A percentile compares a stretch with the other conserved stretches of the same genome.
Conservation (phyloP, 139 green algal species). For the Diplosphaera chodatii region DNA sequence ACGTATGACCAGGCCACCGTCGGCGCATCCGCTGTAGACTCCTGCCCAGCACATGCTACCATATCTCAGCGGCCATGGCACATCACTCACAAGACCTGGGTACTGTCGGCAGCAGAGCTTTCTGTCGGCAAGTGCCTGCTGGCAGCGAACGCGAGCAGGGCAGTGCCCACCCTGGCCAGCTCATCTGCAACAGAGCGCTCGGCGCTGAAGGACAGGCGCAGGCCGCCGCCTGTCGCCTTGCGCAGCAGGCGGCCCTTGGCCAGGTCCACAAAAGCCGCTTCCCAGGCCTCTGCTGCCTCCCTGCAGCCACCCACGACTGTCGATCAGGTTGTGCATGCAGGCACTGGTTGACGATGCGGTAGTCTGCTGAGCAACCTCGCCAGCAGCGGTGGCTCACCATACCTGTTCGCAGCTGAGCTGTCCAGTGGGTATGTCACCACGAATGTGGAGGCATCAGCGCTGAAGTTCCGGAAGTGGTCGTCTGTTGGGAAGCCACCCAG, state of each 20-base stretch:
- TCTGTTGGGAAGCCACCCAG: conserved; percentile 71
- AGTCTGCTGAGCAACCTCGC: too few relatives aligned
- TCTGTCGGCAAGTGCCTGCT: too few relatives aligned
- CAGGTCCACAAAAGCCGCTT: conserved; percentile 67
- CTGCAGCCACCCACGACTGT: too few relatives aligned
- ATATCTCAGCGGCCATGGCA: too few relatives aligned
- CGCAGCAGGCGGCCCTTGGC: conserved; percentile 22
- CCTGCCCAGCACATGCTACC: neutral
- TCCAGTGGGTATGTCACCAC: conserved; percentile 75
- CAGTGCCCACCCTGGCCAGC: conserved; percentile 65
- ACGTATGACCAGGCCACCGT: conserved; percentile 74
- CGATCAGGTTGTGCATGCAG: too few relatives aligned
- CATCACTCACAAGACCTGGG: too few relatives aligned
- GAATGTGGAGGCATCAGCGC: conserved; percentile 66
- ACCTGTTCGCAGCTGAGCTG: conserved; percentile 33
- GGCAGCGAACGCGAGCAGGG: conserved; percentile 4
- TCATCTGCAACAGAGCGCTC: conserved; percentile 83
- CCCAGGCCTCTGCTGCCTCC: conserved; percentile 67
- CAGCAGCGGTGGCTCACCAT: too few relatives aligned
- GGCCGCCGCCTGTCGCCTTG: conserved; percentile 27
- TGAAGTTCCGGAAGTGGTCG: conserved; percentile 44
- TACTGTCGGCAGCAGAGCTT: too few relatives aligned
- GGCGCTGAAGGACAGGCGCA: conserved; percentile 66
- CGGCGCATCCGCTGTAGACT: conserved; percentile 29
- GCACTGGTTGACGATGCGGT: too few relatives aligned